Evolutionary conservation across 2,329 filamentous ascomycete species (phyloP).

Genomic region (Tetracladium maxilliforme): DNA sequence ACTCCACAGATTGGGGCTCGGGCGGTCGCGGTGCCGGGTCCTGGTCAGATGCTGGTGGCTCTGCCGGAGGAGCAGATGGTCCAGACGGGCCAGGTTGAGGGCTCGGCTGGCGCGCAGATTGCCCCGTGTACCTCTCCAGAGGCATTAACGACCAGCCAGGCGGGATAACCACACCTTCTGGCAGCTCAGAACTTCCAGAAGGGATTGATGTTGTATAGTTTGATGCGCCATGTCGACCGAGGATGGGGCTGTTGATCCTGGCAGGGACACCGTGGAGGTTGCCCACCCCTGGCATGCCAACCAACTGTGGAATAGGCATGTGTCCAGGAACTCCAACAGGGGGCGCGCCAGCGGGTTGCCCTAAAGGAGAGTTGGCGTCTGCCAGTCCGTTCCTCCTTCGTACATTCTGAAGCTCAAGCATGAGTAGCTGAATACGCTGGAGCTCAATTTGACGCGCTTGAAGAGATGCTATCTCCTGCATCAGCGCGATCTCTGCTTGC

Average conservation of each 20-base stretch:
- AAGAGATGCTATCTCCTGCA: too few species aligned
- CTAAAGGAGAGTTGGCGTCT: too few species aligned
- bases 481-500: too few species aligned
- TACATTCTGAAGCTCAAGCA: too few species aligned
- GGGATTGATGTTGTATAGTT: conserved; percentile 35
- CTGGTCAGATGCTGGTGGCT: not conserved
- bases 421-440: too few species aligned
- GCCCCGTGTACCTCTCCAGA: conserved; percentile 36
- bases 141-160: conserved; percentile 51
- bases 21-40: too few species aligned
- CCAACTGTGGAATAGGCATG: conserved; percentile 1
- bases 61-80: not conserved
- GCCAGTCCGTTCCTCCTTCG: too few species aligned
- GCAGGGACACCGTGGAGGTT: conserved; percentile 2
- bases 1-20: too few species aligned
- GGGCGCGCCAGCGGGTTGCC: conserved; percentile 7
- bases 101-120: conserved; percentile 4
- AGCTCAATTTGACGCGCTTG: too few species aligned
- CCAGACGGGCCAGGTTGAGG: conserved; percentile 5
- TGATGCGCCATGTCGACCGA: conserved; percentile 28
- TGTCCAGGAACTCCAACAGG: conserved; percentile 6
- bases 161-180: conserved; percentile 48
- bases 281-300: conserved; percentile 1
- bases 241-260: conserved; percentile 6
- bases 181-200: conserved; percentile 44